Evolutionary conservation across 768 basidiomycete species (phyloP), one percentile per base, ranked within the genome.

Genomic region (Mrakia frigida): DNA sequence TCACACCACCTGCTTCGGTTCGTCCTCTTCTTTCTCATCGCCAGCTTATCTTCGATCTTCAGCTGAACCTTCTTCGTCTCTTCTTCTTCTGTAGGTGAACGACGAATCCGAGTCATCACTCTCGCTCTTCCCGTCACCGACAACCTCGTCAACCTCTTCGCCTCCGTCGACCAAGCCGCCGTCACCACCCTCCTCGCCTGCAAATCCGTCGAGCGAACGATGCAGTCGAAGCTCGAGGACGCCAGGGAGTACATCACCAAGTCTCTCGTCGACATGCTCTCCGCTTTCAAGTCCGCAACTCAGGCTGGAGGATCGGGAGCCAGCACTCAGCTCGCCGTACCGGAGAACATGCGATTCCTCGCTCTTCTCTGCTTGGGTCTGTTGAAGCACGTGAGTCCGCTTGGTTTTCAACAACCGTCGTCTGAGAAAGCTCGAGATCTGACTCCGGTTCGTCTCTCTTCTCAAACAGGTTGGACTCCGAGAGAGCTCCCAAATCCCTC

Each of bases 401-500:
- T 3, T 13, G 3, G 14, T 37, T n/a, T 39, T 28, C 25, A 35
- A 25, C n/a, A n/a, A n/a, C n/a, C n/a, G n/a, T n/a, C n/a, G n/a
- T n/a, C n/a, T n/a, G n/a, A n/a, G n/a, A n/a, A 37, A 6, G 23
- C 1, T 50, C 33, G 13, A 23, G 25, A 41, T 1, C 65, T 68
- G 65, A 68, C 63, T 37, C 31, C 56, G 9, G 39, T 21, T 43
- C 52, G 33, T 60, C 1, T 33, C 6, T 3, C 28, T 33, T 68
- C 14, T 67, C 18, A 18, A 18, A 5, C 78, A 94, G 93, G 91
- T 96, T 79, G 97, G 94, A 65, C 87, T 98, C 71, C 89, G 97
- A 74, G 94, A 98, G 86, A 98, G 95, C 84, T 89, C 93, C 3
- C 93, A 95, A 82, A 98, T 99, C 82, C 94, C 96, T 46, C 92